phyloP scores from a whole-genome alignment of 495 filamentous ascomycete genomes.

The Aspergillus baeticus region DNA sequence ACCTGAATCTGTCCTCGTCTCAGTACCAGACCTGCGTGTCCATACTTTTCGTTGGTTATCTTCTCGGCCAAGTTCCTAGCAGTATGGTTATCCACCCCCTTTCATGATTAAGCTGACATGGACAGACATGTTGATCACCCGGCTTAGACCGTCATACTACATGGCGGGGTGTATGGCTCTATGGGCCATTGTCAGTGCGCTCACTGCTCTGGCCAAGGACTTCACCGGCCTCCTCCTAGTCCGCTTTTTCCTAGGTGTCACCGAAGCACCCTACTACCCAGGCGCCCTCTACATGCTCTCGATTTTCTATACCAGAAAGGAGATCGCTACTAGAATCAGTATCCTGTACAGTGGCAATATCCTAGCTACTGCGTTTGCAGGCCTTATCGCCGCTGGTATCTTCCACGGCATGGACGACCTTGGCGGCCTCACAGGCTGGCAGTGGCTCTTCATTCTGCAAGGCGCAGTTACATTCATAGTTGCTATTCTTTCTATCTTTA shows the following conservation, averaged over 20 bases:
- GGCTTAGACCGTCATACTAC: constrained; percentile 23
- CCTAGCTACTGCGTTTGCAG: constrained; percentile 45
- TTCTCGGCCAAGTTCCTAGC: constrained; percentile 20
- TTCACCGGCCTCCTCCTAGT: constrained; percentile 38
- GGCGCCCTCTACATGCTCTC: constrained; percentile 44
- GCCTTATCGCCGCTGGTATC: constrained; percentile 43
- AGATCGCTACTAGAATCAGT: constrained; percentile 42
- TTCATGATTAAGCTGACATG: constrained; percentile 21
- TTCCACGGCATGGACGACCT: constrained; percentile 24
- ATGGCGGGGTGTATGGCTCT: constrained; percentile 39
- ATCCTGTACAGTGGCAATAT: constrained; percentile 45
- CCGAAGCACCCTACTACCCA: constrained; percentile 51
- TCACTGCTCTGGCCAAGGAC: constrained; percentile 40
- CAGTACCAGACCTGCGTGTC: constrained; percentile 53
- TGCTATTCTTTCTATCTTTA: constrained; percentile 66
- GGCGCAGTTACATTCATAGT: constrained; percentile 65
- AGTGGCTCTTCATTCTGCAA: constrained; percentile 70
- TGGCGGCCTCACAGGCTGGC: constrained; percentile 67
- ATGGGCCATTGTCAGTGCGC: constrained; percentile 46
- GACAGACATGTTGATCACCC: constrained; percentile 55
- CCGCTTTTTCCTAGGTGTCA: constrained; percentile 38
- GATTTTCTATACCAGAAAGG: constrained; percentile 47
- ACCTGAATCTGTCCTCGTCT: constrained; percentile 37
- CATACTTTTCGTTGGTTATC: constrained; percentile 52
- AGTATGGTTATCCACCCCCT: constrained; percentile 12